A percentile compares a stretch with the other conserved stretches of the same genome.
These are phyloP conservation scores for Mycocalia duriaeana DNA, from an alignment of 1,284 basidiomycete genomes.

Conservation along the genomic window DNA sequence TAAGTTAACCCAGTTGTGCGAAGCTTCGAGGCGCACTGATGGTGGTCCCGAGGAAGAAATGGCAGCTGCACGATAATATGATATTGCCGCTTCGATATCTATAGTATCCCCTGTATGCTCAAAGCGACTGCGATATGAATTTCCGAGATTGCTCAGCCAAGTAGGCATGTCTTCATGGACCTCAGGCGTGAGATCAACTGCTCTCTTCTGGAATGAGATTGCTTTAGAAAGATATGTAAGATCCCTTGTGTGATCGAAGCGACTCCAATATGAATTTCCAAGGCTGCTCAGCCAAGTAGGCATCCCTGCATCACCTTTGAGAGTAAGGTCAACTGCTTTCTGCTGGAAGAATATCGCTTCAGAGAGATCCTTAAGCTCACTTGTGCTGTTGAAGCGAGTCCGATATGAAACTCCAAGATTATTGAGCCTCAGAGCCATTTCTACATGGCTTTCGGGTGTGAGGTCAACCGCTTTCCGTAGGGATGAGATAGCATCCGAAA, in stretches of 20 bases:
- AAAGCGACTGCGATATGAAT: background rate
- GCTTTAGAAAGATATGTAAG: slow-evolving; percentile 1
- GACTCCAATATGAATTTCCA: slow-evolving; percentile 5
- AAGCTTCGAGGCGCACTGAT: background rate
- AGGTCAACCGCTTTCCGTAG: slow-evolving; percentile 11
- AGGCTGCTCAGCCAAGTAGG: slow-evolving; percentile 1
- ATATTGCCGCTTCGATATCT: background rate
- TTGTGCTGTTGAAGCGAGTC: slow-evolving; percentile 8
- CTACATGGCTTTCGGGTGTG: slow-evolving; percentile 10
- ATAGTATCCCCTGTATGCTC: background rate
- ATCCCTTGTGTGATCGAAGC: slow-evolving; percentile 6
- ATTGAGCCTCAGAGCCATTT: slow-evolving; percentile 6
- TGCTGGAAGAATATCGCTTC: slow-evolving; percentile 11
- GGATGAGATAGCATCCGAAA: slow-evolving; percentile 11
- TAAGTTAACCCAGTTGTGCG: background rate
- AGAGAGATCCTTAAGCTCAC: slow-evolving; percentile 10
- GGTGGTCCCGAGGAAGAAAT: background rate
- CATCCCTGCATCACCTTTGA: slow-evolving; percentile 1
- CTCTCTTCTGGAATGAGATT: background rate
- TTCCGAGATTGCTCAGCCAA: slow-evolving; percentile 7
- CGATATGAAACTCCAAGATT: slow-evolving; percentile 12
- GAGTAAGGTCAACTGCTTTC: slow-evolving; percentile 9
- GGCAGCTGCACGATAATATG: background rate
- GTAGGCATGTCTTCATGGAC: slow-evolving; percentile 1
- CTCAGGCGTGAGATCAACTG: slow-evolving; percentile 2